These are phyloP conservation scores for Ascochyta viciae-villosae DNA, from an alignment of 2,329 filamentous ascomycete genomes.

Conservation along the genomic window DNA sequence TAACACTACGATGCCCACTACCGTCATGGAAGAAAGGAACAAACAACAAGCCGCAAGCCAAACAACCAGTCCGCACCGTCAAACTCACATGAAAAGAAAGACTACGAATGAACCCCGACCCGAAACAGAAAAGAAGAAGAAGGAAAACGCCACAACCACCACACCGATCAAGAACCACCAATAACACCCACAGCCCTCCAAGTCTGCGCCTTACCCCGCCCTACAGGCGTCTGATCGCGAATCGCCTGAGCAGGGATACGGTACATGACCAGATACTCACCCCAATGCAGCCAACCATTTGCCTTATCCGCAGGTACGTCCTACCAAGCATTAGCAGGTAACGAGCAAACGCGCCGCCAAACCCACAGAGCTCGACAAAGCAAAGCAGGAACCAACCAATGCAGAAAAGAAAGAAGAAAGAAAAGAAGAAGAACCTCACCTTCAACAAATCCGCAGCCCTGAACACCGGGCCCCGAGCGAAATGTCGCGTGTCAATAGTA, in stretches of 20 bases:
- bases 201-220: constrained; percentile 23
- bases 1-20: too few relatives aligned
- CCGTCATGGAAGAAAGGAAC: too few relatives aligned
- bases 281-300: constrained; percentile 38
- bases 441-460: constrained; percentile 40
- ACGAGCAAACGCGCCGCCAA: too few relatives aligned
- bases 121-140: neutral
- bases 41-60: too few relatives aligned
- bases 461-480: constrained; percentile 43
- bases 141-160: neutral
- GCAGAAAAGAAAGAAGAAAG: too few relatives aligned
- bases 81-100: neutral
- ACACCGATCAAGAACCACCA: constrained; percentile 15
- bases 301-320: constrained; percentile 5
- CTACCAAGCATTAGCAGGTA: neutral
- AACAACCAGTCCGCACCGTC: too few relatives aligned
- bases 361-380: too few relatives aligned
- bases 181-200: constrained; percentile 33
- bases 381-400: too few relatives aligned
- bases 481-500: constrained; percentile 39
- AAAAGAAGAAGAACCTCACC: neutral
- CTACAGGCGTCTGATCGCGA: constrained; percentile 37
- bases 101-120: neutral
- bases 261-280: constrained; percentile 48
- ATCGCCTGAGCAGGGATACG: constrained; percentile 43